Base-by-base conservation (phyloP, 78 protist species). In the Capsaspora owczarzaki region DNA sequence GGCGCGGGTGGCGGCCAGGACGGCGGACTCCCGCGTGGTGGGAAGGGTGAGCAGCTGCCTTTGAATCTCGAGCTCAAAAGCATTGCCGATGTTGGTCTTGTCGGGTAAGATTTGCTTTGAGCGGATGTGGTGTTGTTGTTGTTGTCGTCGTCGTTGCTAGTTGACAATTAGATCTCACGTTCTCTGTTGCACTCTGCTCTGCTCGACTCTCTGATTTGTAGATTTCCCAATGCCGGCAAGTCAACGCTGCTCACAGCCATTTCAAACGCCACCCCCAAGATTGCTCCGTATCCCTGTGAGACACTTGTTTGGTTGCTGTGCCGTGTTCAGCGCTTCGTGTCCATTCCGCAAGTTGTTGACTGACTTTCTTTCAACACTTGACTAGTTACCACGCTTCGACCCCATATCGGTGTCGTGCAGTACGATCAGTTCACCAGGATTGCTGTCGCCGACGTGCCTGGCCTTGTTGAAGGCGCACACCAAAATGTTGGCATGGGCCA, bases 191-290 rank as follows among this genome's bases (percentile, higher is more conserved):
- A 46, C 51, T 46, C 51, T 12, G 51, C 12, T 14, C 51, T 14
- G 5, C 51, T 46, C 51, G 51, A 5, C 5, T 46, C 25, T 14
- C 51, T 46, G 25, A 14, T 12, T 46, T 60, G 66, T 60, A 60
- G 66, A 0, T 72, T 77, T 20, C 91, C 91, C 35, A 88, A 88
- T 61, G 91, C 91, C 25, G 91, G 91, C 41, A 85, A 88, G 76
- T 63, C 80, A 10, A 37, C 81, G 10, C 61, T 88, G 37, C 75
- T 88, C 8, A 5, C 29, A 44, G 38, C 82, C 16, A 23, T 81
- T 37, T 75, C 84, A 0, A 41, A 51, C 29, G 80, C 85, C 1
- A 0, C n/a, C 19, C 88, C 66, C 31, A 60, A 60, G 22, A 27
- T 60, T 60, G 66, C 35, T 23, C 5, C 6, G 33, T 60, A 60